Evolutionary conservation across 768 basidiomycete genomes (phyloP).

Genomic region (Pisolithus microcarpus): DNA sequence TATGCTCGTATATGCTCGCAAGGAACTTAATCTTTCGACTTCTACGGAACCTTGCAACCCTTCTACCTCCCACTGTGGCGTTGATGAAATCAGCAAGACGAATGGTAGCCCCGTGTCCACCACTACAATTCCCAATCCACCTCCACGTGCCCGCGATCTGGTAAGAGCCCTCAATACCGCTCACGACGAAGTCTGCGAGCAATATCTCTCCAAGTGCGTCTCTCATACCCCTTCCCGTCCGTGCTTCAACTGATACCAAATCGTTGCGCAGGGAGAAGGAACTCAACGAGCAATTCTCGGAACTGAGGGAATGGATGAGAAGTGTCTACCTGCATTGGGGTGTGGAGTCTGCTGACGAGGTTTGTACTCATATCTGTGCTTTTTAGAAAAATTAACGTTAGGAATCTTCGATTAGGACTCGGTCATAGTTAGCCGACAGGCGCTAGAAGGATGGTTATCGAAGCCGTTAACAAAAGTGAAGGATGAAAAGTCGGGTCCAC

Average conservation of each 20-base stretch:
- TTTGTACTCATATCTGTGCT: constrained; percentile 26
- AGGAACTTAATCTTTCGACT: constrained; percentile 9
- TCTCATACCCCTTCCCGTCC: too few relatives aligned
- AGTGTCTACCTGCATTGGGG: constrained; percentile 62
- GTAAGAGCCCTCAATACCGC: constrained; percentile 48
- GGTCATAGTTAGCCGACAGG: constrained; percentile 52
- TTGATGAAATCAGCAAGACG: not conserved
- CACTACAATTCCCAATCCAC: constrained; percentile 36
- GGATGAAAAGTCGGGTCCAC: constrained; percentile 14
- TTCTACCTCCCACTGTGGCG: constrained; percentile 10
- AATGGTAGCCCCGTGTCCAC: not conserved
- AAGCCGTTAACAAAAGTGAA: constrained; percentile 24
- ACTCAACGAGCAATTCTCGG: constrained; percentile 39
- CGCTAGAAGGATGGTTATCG: constrained; percentile 56
- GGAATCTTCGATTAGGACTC: constrained; percentile 35
- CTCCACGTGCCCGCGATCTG: constrained; percentile 45
- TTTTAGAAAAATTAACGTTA: not conserved
- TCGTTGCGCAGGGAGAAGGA: constrained; percentile 34
- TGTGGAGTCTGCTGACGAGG: constrained; percentile 40
- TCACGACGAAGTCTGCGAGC: constrained; percentile 48
- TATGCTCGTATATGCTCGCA: constrained; percentile 84
- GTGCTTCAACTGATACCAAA: not conserved
- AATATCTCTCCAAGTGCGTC: constrained; percentile 41
- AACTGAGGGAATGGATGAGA: constrained; percentile 46
- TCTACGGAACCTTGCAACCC: constrained; percentile 11